Percentiles rank a stretch among this genome's conserved stretches.
phyloP scores from a whole-genome alignment of 1,284 basidiomycete genomes.

The Cryptococcus sp. region DNA sequence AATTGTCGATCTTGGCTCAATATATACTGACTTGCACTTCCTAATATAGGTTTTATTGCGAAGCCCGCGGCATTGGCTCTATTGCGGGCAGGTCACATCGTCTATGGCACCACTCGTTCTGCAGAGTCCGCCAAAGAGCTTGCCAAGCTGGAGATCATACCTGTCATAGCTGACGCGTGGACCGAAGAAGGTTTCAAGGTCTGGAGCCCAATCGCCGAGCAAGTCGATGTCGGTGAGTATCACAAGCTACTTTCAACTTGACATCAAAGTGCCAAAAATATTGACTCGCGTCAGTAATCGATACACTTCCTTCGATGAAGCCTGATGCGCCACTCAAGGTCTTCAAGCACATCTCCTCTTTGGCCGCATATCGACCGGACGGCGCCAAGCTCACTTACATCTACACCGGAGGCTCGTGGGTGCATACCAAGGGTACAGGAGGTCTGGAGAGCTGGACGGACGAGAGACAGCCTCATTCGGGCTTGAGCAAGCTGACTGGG shows the following conservation, averaged over 20 bases:
- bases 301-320: conserved; percentile 48
- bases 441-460: conserved; percentile 43
- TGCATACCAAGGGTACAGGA: conserved; percentile 49
- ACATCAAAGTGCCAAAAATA: too few species aligned
- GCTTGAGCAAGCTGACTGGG: conserved; percentile 18
- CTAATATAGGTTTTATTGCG: conserved; percentile 57
- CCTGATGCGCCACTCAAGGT: conserved; percentile 45
- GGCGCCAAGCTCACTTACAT: conserved; percentile 59
- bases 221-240: conserved; percentile 58
- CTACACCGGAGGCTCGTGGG: conserved; percentile 59
- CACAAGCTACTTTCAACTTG: conserved; percentile 9
- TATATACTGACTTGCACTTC: not conserved
- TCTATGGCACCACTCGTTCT: conserved; percentile 59
- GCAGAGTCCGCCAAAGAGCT: conserved; percentile 52
- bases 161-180: conserved; percentile 55
- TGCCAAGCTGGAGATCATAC: conserved; percentile 59
- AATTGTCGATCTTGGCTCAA: not conserved
- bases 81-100: conserved; percentile 59
- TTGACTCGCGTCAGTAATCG: conserved; percentile 45
- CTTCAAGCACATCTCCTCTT: conserved; percentile 33
- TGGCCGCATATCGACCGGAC: conserved; percentile 18
- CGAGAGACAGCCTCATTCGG: conserved; percentile 32
- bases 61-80: conserved; percentile 58
- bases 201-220: conserved; percentile 56
- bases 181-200: conserved; percentile 40